These are phyloP conservation scores for Sporothrix mexicana DNA, from an alignment of 2,329 filamentous ascomycete genomes.

Conservation along the genomic window DNA sequence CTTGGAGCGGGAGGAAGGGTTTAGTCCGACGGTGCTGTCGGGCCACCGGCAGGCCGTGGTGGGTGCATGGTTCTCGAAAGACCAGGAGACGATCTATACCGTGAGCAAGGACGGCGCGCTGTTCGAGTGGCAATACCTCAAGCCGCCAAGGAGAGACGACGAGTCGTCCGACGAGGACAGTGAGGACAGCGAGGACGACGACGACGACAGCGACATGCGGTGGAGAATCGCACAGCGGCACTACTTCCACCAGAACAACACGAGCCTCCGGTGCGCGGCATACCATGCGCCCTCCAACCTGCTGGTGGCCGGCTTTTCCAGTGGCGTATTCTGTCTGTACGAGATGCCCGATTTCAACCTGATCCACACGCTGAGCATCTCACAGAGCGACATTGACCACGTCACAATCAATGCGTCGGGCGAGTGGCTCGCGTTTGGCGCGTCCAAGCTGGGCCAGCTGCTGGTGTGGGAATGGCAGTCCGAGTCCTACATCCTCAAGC, in stretches of 20 bases:
- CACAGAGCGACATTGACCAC: conserved; percentile 94
- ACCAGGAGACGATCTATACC: conserved; percentile 95
- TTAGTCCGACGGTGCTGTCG: conserved; percentile 85
- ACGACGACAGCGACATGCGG: conserved; percentile 69
- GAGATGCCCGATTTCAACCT: conserved; percentile 95
- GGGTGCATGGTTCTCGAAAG: conserved; percentile 94
- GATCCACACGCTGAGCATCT: conserved; percentile 92
- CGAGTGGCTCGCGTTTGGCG: conserved; percentile 96
- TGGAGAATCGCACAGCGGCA: conserved; percentile 93
- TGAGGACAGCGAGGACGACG: conserved; percentile 60
- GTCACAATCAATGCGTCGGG: conserved; percentile 93
- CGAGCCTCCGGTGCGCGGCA: conserved; percentile 85
- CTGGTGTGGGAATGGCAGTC: conserved; percentile 99
- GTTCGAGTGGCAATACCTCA: conserved; percentile 88
- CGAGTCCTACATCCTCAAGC: conserved; percentile 97
- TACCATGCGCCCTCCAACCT: conserved; percentile 87
- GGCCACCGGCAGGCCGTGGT: conserved; percentile 90
- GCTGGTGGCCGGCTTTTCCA: conserved; percentile 96
- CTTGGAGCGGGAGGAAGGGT: conserved; percentile 82
- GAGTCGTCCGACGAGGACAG: conserved; percentile 61
- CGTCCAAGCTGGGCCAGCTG: conserved; percentile 93
- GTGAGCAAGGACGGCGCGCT: conserved; percentile 97
- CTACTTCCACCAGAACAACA: conserved; percentile 91
- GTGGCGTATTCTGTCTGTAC: conserved; percentile 91
- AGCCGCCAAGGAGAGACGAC: conserved; percentile 53